phyloP scores from a whole-genome alignment of 805 yeast species.

The Hanseniaspora valbyensis region DNA sequence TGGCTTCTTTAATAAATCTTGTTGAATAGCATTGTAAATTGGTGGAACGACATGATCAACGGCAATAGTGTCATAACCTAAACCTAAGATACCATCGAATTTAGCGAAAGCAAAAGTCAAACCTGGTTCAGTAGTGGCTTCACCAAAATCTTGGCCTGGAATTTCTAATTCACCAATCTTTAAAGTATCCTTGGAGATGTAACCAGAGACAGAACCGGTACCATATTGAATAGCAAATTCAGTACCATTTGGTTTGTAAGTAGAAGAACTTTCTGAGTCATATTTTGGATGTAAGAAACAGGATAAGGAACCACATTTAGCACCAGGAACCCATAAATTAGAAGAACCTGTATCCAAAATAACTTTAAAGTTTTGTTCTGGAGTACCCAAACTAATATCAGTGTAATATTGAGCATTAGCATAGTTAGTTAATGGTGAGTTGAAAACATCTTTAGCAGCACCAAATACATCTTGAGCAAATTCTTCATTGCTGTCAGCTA shows the following conservation, averaged over 20 bases:
- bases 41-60: constrained; percentile 90
- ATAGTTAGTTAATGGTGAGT: constrained; percentile 82
- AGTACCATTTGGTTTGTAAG: constrained; percentile 79
- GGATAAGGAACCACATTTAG: constrained; percentile 84
- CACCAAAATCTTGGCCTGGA: constrained; percentile 88
- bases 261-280: constrained; percentile 68
- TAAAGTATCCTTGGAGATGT: constrained; percentile 74
- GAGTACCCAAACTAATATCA: constrained; percentile 83
- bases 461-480: constrained; percentile 17
- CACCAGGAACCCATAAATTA: constrained; percentile 91
- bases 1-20: constrained; percentile 71
- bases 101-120: constrained; percentile 97
- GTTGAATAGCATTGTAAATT: constrained; percentile 72
- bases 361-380: constrained; percentile 87
- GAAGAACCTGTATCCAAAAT: constrained; percentile 94
- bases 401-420: constrained; percentile 93
- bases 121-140: constrained; percentile 95
- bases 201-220: constrained; percentile 86
- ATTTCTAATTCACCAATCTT: constrained; percentile 74
- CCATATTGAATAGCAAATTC: constrained; percentile 83
- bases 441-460: constrained; percentile 32
- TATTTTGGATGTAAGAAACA: constrained; percentile 90
- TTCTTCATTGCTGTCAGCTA: not conserved
- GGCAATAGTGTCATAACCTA: constrained; percentile 85
- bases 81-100: constrained; percentile 94